Evolutionary conservation across 129 eudicot species (phyloP).

Genomic region (Scalesia atractyloides): DNA sequence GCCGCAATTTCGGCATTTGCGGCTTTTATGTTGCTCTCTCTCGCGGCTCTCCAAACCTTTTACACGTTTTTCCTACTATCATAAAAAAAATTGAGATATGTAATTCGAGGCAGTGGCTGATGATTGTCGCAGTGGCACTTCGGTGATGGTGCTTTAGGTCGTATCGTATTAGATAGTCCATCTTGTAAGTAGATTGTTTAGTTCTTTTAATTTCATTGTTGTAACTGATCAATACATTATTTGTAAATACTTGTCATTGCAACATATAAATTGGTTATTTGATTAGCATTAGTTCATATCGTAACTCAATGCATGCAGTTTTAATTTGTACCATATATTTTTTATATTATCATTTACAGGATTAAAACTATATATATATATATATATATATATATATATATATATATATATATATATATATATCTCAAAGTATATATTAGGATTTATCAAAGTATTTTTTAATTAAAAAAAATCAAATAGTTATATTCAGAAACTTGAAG

Average conservation of each 20-base stretch:
- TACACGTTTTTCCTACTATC: slow-evolving; percentile 19
- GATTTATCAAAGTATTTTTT: too few relatives aligned
- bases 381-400: too few relatives aligned
- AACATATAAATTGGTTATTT: neutral
- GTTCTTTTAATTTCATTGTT: neutral
- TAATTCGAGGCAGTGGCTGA: neutral
- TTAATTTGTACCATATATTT: too few relatives aligned
- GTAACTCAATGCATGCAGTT: too few relatives aligned
- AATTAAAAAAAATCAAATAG: too few relatives aligned
- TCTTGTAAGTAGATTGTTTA: slow-evolving; percentile 5
- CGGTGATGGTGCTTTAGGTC: neutral
- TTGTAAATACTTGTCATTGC: neutral
- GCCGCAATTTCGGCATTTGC: slow-evolving; percentile 33
- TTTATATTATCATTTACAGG: too few relatives aligned
- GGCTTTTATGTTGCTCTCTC: slow-evolving; percentile 19
- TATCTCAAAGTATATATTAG: too few relatives aligned
- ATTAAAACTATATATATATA: too few relatives aligned
- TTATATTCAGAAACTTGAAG: too few relatives aligned
- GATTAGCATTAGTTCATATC: too few relatives aligned
- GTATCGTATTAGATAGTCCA: neutral
- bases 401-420: too few relatives aligned
- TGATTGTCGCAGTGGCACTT: neutral
- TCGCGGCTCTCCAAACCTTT: slow-evolving; percentile 26
- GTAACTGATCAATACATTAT: neutral
- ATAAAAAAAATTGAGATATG: neutral